phyloP scores from a whole-genome alignment of 306 rosid species.

The Inga leiocalycina region DNA sequence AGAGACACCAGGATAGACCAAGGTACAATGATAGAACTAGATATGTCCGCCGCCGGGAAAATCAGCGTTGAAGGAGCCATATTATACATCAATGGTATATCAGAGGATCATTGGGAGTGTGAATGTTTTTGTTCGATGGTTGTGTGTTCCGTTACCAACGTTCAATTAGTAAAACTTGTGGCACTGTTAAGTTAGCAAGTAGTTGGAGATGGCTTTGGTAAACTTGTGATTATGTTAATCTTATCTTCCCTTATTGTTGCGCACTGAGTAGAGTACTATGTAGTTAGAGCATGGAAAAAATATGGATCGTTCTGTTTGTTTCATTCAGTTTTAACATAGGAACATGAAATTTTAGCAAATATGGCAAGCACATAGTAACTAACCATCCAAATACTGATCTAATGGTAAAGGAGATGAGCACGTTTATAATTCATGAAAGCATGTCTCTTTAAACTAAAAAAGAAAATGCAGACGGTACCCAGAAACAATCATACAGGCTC shows the following conservation, averaged over 20 bases:
- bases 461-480: not conserved
- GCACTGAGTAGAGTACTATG: not conserved
- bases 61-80: slow-evolving; percentile 47
- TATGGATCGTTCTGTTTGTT: not conserved
- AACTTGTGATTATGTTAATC: not conserved
- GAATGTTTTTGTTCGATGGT: not conserved
- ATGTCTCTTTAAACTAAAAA: not conserved
- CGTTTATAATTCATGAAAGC: slow-evolving; percentile 13
- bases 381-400: not conserved
- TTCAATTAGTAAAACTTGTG: not conserved
- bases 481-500: slow-evolving; percentile 36
- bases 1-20: slow-evolving; percentile 76
- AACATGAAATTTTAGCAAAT: not conserved
- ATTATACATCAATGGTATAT: not conserved
- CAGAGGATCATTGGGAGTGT: not conserved
- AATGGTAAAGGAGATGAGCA: slow-evolving; percentile 28
- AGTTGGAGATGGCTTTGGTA: not conserved
- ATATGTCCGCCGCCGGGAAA: slow-evolving; percentile 78
- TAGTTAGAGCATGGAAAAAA: not conserved
- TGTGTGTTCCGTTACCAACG: not conserved
- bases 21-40: slow-evolving; percentile 91
- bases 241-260: not conserved
- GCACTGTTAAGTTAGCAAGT: no score
- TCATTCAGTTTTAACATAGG: not conserved
- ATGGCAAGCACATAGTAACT: not conserved